phyloP scores from a whole-genome alignment of 495 filamentous ascomycete species.

The Mycothermus thermophilus region DNA sequence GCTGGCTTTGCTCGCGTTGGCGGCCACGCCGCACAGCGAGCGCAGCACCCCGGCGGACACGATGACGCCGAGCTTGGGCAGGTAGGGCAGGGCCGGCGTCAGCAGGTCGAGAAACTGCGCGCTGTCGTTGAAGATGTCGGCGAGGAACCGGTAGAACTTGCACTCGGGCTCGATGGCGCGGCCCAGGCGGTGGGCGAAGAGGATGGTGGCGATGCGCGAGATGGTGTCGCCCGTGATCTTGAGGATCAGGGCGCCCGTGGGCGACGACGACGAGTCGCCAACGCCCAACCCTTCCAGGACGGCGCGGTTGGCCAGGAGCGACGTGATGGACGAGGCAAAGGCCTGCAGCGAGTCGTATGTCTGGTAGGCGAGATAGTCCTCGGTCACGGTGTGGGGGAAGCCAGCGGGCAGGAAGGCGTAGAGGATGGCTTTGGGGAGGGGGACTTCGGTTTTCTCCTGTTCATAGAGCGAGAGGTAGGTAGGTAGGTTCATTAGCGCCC shows the following conservation, averaged over 20 bases:
- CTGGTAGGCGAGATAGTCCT: slow-evolving; percentile 72
- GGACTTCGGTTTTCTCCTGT: slow-evolving; percentile 20
- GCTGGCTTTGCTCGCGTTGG: slow-evolving; percentile 78
- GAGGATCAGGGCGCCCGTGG: slow-evolving; percentile 75
- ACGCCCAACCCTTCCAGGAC: slow-evolving; percentile 89
- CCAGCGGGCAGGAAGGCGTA: slow-evolving; percentile 84
- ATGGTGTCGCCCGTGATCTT: slow-evolving; percentile 76
- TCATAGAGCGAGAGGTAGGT: background rate
- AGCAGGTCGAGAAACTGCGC: slow-evolving; percentile 84
- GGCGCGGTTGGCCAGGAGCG: slow-evolving; percentile 73
- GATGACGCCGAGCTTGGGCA: slow-evolving; percentile 52
- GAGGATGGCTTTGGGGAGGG: slow-evolving; percentile 29
- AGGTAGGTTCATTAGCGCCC: no score
- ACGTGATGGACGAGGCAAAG: slow-evolving; percentile 86
- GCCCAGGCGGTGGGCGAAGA: slow-evolving; percentile 77
- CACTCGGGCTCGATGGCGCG: slow-evolving; percentile 86
- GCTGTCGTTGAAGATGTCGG: slow-evolving; percentile 85
- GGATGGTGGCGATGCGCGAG: slow-evolving; percentile 74
- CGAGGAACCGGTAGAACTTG: slow-evolving; percentile 81
- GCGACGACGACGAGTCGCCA: slow-evolving; percentile 70
- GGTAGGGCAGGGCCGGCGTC: slow-evolving; percentile 62
- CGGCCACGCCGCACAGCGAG: slow-evolving; percentile 78
- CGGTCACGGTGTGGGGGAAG: slow-evolving; percentile 79
- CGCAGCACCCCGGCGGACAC: slow-evolving; percentile 64
- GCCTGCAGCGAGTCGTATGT: slow-evolving; percentile 79